phyloP scores from a whole-genome alignment of 352 stramenopile species.

The Albugo laibachii region DNA sequence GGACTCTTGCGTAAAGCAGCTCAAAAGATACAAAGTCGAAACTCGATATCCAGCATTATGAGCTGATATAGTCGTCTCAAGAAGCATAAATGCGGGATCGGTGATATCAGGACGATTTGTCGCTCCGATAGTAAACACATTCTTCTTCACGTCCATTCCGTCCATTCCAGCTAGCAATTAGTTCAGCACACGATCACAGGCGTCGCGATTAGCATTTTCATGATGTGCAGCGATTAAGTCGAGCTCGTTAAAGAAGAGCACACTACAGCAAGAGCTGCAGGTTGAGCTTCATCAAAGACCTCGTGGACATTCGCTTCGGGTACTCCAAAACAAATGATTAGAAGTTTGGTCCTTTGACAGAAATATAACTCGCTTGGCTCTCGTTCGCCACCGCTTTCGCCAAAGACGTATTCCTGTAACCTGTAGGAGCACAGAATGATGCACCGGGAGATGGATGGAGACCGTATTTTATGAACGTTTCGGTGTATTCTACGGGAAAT shows the following conservation, averaged over 20 bases:
- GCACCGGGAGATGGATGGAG: conserved; percentile 91
- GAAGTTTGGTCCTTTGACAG: conserved; percentile 97
- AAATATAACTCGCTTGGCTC: conserved; percentile 99
- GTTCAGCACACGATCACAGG: conserved; percentile 99
- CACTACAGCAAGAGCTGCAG: conserved; percentile 91
- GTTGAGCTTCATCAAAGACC: conserved; percentile 97
- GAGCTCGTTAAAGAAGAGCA: conserved; percentile 99
- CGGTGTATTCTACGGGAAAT: conserved; percentile 98
- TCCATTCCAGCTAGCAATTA: conserved; percentile 99
- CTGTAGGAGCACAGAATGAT: conserved; percentile 98
- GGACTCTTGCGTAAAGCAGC: conserved; percentile 94
- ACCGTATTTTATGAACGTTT: conserved; percentile 98
- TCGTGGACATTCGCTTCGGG: conserved; percentile 97
- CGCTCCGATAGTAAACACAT: conserved; percentile 96
- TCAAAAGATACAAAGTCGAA: conserved; percentile 89
- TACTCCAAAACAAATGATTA: conserved; percentile 99
- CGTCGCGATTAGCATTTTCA: conserved; percentile 87
- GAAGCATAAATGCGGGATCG: conserved; percentile 93
- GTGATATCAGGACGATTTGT: conserved; percentile 95
- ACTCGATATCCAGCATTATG: conserved; percentile 94
- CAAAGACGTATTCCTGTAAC: conserved; percentile 98
- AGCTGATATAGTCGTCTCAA: conserved; percentile 89
- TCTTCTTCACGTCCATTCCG: conserved; percentile 97
- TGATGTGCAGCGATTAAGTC: conserved; percentile 97
- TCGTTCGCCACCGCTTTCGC: conserved; percentile 99